Conservation (phyloP, 2,329 filamentous ascomycete genomes). For the Pestalotiopsis fici region DNA sequence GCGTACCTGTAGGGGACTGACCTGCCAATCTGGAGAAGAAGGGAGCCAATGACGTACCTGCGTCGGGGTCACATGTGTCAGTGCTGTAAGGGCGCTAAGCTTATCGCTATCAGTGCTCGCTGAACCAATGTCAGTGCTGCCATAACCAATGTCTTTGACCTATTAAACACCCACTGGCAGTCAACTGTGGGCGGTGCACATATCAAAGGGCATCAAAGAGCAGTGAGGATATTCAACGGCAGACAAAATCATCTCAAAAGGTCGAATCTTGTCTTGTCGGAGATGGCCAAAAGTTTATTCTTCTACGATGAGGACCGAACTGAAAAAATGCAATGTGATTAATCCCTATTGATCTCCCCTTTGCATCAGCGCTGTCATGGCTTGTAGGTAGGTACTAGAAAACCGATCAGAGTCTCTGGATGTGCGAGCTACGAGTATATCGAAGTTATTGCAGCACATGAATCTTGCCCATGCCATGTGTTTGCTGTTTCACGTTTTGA, state of each 20-base stretch:
- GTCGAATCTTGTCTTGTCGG: no score
- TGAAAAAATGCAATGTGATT: no score
- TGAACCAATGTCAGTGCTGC: neutral
- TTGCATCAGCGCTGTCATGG: neutral
- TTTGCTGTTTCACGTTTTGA: neutral
- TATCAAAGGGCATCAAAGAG: no score
- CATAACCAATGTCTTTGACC: neutral
- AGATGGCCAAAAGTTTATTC: no score
- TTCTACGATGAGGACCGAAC: no score
- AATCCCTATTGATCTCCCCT: no score
- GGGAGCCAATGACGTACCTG: slow-evolving; percentile 2
- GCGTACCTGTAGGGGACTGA: neutral
- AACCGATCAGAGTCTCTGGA: neutral
- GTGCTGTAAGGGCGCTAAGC: neutral
- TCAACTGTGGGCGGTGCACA: no score
- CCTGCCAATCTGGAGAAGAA: neutral
- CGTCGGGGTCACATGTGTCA: neutral
- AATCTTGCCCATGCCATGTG: neutral
- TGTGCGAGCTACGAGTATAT: neutral
- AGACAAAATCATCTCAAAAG: no score
- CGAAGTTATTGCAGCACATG: neutral
- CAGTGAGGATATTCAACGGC: no score
- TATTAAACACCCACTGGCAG: neutral
- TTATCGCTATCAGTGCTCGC: neutral
- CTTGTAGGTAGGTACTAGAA: neutral